A percentile compares a stretch with the other conserved stretches of the same genome.
Evolutionary conservation across 371 early-diverging fungal genomes (phyloP).

Genomic region (Rhizopus delemar): DNA sequence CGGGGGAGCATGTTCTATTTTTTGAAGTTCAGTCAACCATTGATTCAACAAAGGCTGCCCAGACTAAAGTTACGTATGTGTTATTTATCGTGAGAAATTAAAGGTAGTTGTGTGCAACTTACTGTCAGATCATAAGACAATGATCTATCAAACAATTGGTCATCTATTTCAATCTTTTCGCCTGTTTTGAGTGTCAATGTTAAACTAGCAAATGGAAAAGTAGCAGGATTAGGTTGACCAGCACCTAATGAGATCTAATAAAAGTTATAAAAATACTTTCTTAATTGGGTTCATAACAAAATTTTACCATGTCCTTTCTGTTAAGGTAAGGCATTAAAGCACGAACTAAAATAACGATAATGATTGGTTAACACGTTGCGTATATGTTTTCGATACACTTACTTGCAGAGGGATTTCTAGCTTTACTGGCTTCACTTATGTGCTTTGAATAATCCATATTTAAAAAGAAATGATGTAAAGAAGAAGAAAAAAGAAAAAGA

Average conservation of each 20-base stretch:
- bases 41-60: conserved; percentile 64
- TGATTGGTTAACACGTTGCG: not conserved
- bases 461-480: not conserved
- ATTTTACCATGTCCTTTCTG: conserved; percentile 44
- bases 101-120: conserved; percentile 19
- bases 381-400: not conserved
- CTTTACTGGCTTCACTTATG: conserved; percentile 43
- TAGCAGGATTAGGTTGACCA: conserved; percentile 73
- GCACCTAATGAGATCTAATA: conserved; percentile 69
- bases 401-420: conserved; percentile 32
- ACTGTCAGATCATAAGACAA: conserved; percentile 65
- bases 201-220: conserved; percentile 74
- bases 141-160: conserved; percentile 39
- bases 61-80: conserved; percentile 34
- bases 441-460: conserved; percentile 35
- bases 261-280: not conserved
- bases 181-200: conserved; percentile 64
- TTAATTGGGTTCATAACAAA: not conserved
- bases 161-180: conserved; percentile 52
- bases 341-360: conserved; percentile 6
- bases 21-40: conserved; percentile 69
- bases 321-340: conserved; percentile 24
- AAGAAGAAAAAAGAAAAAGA: not conserved
- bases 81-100: not conserved
- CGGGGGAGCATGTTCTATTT: conserved; percentile 61